Evolutionary conservation across 805 yeast species (phyloP), one percentile per base, ranked within the genome.

Genomic region (Candida vaughaniae): DNA sequence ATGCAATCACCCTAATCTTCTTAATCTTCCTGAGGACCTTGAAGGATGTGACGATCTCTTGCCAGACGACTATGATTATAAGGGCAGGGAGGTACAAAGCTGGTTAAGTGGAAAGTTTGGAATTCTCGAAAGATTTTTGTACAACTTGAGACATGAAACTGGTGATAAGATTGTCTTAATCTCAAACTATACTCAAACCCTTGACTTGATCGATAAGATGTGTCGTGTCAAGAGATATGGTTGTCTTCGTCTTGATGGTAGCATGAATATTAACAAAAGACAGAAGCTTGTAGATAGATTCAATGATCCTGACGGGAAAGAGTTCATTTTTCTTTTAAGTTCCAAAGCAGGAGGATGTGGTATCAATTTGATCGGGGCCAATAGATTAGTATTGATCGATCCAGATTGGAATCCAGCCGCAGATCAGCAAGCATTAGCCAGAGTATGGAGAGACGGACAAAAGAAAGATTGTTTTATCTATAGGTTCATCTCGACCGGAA

Each of bases 311-410:
- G 84, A 85, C 30, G 85, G 89, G 2, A 71, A 79, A 1, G 97
- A 90, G 47, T 93, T 91, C 58, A 80, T 93, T 2, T 93, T 93
- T 51, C 68, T 93, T 42, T 67, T 93, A 35, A 86, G 96, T 56
- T 86, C 96, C 6, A 93, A 93, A 60, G 99, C 99, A 1, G 99
- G 99, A 51, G 99, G 99, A 1, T 93, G 99, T 69, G 99, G 99
- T 63, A 87, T 93, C 52, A 93, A 93, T 58, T 73, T 93, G 51
- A 91, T 93, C 52, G 99, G 99, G 9, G 99, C 98, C 2, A 93
- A 93, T 48, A 73, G 99, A 45, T 68, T 93, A 44, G 78, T 93
- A 15, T 66, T 93, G 32, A 70, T 93, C 55, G 99, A 93, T 56
- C 82, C 82, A 0, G 99, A 93, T 58, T 93, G 99, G 99, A 91